phyloP scores from a whole-genome alignment of 106 monocot species.

The Alisma plantagoaquatica region DNA sequence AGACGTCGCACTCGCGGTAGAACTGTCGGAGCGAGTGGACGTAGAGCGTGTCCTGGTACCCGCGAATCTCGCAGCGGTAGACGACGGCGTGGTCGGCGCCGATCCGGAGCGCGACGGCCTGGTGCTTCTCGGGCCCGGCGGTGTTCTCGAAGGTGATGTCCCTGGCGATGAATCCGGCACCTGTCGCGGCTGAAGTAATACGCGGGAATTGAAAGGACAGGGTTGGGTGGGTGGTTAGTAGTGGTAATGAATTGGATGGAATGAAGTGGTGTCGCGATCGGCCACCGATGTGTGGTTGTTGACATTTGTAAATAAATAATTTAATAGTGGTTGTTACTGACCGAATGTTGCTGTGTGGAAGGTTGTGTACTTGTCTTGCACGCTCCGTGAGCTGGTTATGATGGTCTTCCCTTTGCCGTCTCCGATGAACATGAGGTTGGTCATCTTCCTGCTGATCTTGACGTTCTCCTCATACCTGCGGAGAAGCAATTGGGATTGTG shows the following conservation, averaged over 20 bases:
- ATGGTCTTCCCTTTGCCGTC: slow-evolving; percentile 18
- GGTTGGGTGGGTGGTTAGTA: too few relatives aligned
- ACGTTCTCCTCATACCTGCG: slow-evolving; percentile 52
- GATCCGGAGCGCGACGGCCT: slow-evolving; percentile 77
- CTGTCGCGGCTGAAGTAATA: slow-evolving; percentile 34
- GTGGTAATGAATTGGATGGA: too few relatives aligned
- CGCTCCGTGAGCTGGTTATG: slow-evolving; percentile 16
- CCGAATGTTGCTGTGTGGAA: slow-evolving; percentile 31
- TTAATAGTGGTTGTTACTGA: neutral
- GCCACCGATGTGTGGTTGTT: too few relatives aligned
- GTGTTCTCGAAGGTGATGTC: slow-evolving; percentile 62
- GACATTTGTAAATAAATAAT: neutral
- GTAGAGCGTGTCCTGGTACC: slow-evolving; percentile 75
- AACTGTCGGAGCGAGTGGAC: slow-evolving; percentile 65
- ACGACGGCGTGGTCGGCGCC: slow-evolving; percentile 75
- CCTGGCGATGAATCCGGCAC: slow-evolving; percentile 51
- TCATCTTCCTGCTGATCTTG: slow-evolving; percentile 19
- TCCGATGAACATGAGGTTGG: slow-evolving; percentile 28
- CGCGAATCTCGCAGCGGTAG: slow-evolving; percentile 50
- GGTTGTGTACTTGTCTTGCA: slow-evolving; percentile 18
- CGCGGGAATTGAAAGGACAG: neutral
- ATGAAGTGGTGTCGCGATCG: too few relatives aligned
- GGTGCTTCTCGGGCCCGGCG: slow-evolving; percentile 64
- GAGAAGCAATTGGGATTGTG: too few relatives aligned
- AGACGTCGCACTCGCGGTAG: slow-evolving; percentile 71